Percentiles rank a stretch among this genome's conserved stretches.
Evolutionary conservation across 1,284 basidiomycete species (phyloP).

Genomic region (Irpex lacteus): DNA sequence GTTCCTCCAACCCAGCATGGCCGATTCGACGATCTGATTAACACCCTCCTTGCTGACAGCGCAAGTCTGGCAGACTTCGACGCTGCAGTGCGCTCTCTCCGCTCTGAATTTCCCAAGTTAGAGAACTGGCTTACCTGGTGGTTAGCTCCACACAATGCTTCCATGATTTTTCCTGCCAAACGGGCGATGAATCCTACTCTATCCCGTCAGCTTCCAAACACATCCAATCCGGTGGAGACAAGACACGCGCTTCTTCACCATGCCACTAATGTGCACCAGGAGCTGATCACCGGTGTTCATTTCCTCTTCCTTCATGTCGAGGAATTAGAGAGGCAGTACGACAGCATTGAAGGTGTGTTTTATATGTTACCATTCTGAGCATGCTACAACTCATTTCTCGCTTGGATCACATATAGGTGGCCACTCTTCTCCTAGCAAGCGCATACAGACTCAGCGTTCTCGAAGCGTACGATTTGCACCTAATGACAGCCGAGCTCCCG

Average conservation of each 20-base stretch:
- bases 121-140: slow-evolving; percentile 23
- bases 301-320: no score
- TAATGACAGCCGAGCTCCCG: no score
- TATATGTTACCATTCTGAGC: no score
- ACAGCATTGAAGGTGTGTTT: no score
- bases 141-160: slow-evolving; percentile 15
- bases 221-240: slow-evolving; percentile 21
- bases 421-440: no score
- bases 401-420: no score
- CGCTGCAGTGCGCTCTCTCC: background rate
- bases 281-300: background rate
- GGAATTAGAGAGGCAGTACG: no score
- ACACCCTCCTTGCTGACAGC: background rate
- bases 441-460: no score
- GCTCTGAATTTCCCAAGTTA: slow-evolving; percentile 12
- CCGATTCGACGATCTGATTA: background rate
- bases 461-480: no score
- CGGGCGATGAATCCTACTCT: slow-evolving; percentile 6
- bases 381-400: no score
- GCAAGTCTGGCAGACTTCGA: background rate
- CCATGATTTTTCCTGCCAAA: slow-evolving; percentile 24
- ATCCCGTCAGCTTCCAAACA: slow-evolving; percentile 12
- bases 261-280: slow-evolving; percentile 14
- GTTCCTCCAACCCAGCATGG: background rate
- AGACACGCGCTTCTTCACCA: slow-evolving; percentile 23